Evolutionary conservation across 2,329 filamentous ascomycete genomes (phyloP).

Genomic region (Aureobasidium sp.): DNA sequence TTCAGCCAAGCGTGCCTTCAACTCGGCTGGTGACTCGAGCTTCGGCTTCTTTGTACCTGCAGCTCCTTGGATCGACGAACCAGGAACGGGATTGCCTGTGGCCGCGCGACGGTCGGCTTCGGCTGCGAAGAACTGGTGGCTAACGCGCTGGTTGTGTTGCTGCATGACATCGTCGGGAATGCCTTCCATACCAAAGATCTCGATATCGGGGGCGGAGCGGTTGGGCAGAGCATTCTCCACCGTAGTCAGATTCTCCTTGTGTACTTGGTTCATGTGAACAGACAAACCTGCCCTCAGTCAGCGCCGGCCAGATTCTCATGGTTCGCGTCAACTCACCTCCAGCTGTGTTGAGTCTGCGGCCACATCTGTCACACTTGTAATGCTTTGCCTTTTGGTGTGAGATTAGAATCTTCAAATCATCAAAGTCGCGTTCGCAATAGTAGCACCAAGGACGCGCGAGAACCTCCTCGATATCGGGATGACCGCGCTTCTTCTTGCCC

Average conservation of each 20-base stretch:
- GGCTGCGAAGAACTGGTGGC: constrained; percentile 74
- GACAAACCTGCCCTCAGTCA: constrained; percentile 59
- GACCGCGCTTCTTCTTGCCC: constrained; percentile 84
- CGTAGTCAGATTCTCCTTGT: constrained; percentile 80
- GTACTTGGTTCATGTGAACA: constrained; percentile 96
- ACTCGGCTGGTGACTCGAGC: constrained; percentile 64
- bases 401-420: constrained; percentile 92
- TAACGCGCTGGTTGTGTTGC: constrained; percentile 77
- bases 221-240: constrained; percentile 91
- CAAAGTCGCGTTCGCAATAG: constrained; percentile 98
- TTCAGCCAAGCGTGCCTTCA: constrained; percentile 72
- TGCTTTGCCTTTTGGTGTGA: constrained; percentile 99
- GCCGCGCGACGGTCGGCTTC: constrained; percentile 72
- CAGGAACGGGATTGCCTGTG: constrained; percentile 71
- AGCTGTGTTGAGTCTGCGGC: constrained; percentile 80
- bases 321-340: constrained; percentile 55
- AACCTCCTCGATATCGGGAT: constrained; percentile 80
- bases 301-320: neutral
- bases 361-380: constrained; percentile 92
- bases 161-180: constrained; percentile 78
- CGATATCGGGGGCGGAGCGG: constrained; percentile 74
- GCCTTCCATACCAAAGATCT: constrained; percentile 98
- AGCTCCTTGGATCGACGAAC: constrained; percentile 40
- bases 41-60: constrained; percentile 53
- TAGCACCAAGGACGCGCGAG: constrained; percentile 91